Base-by-base conservation (phyloP, 2,329 filamentous ascomycete genomes). In the Fusarium sambucinum region DNA sequence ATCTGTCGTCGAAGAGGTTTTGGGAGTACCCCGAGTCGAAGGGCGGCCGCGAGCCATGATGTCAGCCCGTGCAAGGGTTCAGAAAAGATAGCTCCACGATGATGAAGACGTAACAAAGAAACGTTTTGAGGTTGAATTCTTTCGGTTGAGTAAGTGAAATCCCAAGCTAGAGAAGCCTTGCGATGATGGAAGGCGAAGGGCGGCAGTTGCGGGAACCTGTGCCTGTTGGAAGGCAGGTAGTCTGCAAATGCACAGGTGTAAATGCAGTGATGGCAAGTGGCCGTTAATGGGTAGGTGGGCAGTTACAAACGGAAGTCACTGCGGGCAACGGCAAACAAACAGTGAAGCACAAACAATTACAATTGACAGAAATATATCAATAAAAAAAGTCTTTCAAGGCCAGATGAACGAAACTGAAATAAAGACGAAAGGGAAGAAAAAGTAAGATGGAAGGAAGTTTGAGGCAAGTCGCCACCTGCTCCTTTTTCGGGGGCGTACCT, bases 41-140 rank as follows among this genome's bases (percentile, higher is more conserved):
- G 74, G 73, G 29, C 76, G 77, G 38, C 75, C 74, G 42, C 74
- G 74, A 73, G 76, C 68, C 77, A 78, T 78, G 40, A 53, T 67
- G 45, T 21, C 45, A 58, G 13, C 12, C 30, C 25, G 7, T 9
- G 40, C 35, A 33, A 32, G 17, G 42, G 35, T 35, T 12, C 44
- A 6, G 11, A 5, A 17, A 21, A 41, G 25, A 14, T 30, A 33
- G 41, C 5, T 40, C 29, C 45, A 55, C 27, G 53, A 38, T 38
- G 13, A 29, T 51, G 14, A n/a, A n/a, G 11, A 29, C 41, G 40
- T 45, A 37, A 52, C 21, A 46, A 17, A n/a, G n/a, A 32, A 23
- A 10, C 14, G 14, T 33, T 40, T 10, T 42, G 21, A 10, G 41
- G n/a, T 59, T 19, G 37, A 51, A 37, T 38, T 47, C 19, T 42